Percentiles rank a stretch among this genome's conserved stretches.
Evolutionary conservation across 352 stramenopile genomes (phyloP).

Genomic region (Phytophthora meadii): DNA sequence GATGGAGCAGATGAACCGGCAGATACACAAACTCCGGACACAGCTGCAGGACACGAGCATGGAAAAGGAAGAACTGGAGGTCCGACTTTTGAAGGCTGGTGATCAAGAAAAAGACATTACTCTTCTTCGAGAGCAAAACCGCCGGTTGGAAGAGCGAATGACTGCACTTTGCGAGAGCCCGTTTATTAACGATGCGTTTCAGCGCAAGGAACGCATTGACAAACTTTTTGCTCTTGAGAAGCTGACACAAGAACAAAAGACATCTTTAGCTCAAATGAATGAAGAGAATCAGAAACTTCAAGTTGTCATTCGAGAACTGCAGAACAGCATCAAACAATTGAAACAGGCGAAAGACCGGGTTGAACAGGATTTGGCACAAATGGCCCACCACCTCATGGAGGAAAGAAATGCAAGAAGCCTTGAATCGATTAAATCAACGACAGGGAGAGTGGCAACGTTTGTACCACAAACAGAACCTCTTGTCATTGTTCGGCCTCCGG

Average conservation of each 20-base stretch:
- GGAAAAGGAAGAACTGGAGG: conserved; percentile 84
- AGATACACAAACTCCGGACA: conserved; percentile 88
- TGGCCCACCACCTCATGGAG: conserved; percentile 76
- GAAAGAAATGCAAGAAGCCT: conserved; percentile 56
- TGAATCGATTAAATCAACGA: conserved; percentile 36
- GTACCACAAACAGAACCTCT: conserved; percentile 21
- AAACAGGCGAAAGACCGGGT: conserved; percentile 78
- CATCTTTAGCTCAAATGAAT: conserved; percentile 67
- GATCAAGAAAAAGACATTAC: conserved; percentile 87
- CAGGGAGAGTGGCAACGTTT: conserved; percentile 9
- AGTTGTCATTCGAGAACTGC: conserved; percentile 78
- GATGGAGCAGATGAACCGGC: conserved; percentile 92
- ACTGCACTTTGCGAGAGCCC: conserved; percentile 92
- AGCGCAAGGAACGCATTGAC: conserved; percentile 86
- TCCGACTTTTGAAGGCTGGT: conserved; percentile 57
- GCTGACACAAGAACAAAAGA: conserved; percentile 77
- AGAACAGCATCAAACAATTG: conserved; percentile 83
- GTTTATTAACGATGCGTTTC: conserved; percentile 93
- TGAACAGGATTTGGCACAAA: conserved; percentile 66
- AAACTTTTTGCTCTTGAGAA: conserved; percentile 90
- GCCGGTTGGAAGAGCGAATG: conserved; percentile 90
- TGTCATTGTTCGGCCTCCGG: conserved; percentile 21
- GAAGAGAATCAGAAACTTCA: conserved; percentile 88
- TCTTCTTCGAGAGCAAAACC: conserved; percentile 83
- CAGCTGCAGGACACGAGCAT: conserved; percentile 81